Evolutionary conservation across 225 moss, liverwort and hornwort species (phyloP).

Genomic region (Marchantia polymorpha): DNA sequence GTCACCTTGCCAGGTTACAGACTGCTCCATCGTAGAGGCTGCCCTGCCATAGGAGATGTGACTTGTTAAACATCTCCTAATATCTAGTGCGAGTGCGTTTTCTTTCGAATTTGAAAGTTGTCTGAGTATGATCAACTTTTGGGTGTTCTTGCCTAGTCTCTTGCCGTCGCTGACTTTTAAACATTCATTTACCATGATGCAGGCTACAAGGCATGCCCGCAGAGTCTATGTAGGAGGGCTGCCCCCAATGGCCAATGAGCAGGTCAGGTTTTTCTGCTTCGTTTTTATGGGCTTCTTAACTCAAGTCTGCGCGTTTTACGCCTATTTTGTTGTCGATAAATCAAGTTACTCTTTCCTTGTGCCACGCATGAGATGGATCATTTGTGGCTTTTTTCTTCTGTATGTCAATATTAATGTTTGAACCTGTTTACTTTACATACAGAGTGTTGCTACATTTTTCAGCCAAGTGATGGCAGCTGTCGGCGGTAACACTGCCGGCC

Average conservation of each 20-base stretch:
- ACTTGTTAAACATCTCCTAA: not conserved
- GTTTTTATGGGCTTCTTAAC: not conserved
- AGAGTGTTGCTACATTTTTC: conserved; percentile 96
- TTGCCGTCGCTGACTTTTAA: not conserved
- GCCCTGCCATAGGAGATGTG: not conserved
- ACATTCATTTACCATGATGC: conserved; percentile 24
- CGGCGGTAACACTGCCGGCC: conserved; percentile 96
- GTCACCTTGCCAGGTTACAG: not conserved
- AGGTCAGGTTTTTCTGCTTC: conserved; percentile 37
- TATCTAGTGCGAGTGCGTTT: not conserved
- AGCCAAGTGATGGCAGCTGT: conserved; percentile 99
- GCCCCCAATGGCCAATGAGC: conserved; percentile 96
- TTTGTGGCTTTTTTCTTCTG: not conserved
- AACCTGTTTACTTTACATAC: conserved; percentile 11
- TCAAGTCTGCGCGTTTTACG: not conserved
- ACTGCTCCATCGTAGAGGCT: not conserved
- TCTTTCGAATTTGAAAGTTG: not conserved
- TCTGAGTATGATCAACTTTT: not conserved
- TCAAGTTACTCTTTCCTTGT: not conserved
- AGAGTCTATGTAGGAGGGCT: conserved; percentile 95
- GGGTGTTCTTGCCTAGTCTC: not conserved
- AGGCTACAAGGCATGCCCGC: conserved; percentile 98
- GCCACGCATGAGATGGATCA: not conserved
- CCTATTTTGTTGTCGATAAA: not conserved
- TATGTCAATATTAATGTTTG: not conserved